phyloP scores from a whole-genome alignment of 2,329 filamentous ascomycete genomes.

The Calonectria pauciramosa region DNA sequence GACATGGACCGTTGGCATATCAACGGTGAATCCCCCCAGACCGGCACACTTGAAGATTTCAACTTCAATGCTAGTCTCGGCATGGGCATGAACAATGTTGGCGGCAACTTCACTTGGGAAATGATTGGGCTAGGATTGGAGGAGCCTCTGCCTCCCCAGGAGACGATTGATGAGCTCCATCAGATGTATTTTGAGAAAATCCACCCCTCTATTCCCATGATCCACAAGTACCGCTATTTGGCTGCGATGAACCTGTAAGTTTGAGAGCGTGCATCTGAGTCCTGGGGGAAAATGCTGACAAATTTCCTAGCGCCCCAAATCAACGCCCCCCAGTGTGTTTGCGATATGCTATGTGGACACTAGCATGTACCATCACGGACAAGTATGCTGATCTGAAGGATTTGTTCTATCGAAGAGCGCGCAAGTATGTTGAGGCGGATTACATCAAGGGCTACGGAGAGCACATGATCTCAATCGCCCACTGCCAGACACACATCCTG shows the following conservation, averaged over 20 bases:
- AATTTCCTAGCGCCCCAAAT: slow-evolving; percentile 72
- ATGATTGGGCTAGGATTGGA: slow-evolving; percentile 73
- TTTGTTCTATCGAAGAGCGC: slow-evolving; percentile 89
- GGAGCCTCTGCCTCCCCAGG: slow-evolving; percentile 70
- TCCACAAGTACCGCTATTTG: slow-evolving; percentile 89
- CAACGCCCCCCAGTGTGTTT: slow-evolving; percentile 89
- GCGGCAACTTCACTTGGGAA: slow-evolving; percentile 82
- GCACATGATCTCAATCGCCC: slow-evolving; percentile 85
- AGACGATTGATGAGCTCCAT: slow-evolving; percentile 87
- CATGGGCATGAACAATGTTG: slow-evolving; percentile 65
- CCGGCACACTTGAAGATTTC: slow-evolving; percentile 67
- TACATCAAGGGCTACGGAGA: slow-evolving; percentile 95
- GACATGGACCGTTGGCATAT: slow-evolving; percentile 66
- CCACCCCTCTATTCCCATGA: slow-evolving; percentile 87
- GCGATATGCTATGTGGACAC: slow-evolving; percentile 96
- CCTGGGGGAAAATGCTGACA: slow-evolving; percentile 27
- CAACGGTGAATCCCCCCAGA: slow-evolving; percentile 66
- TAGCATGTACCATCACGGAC: slow-evolving; percentile 87
- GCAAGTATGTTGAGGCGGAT: slow-evolving; percentile 91
- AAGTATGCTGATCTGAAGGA: slow-evolving; percentile 85
- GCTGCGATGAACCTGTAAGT: slow-evolving; percentile 86
- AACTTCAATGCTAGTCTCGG: slow-evolving; percentile 65
- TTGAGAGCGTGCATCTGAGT: background rate
- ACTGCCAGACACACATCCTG: slow-evolving; percentile 88
- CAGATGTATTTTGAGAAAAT: slow-evolving; percentile 92